phyloP scores from a whole-genome alignment of 352 stramenopile species.

The Phytophthora fragariaefolia region DNA sequence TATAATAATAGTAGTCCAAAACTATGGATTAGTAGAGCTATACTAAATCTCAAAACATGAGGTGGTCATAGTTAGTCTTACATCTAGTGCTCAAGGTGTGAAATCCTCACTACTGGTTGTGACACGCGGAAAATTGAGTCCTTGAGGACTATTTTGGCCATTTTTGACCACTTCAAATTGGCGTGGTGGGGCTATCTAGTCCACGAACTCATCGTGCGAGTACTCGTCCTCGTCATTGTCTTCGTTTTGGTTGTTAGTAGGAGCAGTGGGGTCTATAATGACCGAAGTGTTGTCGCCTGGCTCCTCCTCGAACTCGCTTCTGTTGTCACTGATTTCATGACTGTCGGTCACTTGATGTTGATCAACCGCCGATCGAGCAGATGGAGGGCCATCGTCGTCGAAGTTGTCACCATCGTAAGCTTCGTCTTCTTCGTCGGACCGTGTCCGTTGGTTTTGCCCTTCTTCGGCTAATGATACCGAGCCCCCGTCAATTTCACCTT shows the following conservation, averaged over 20 bases:
- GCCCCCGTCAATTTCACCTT: too few species aligned
- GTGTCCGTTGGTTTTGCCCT: not conserved
- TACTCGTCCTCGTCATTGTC: slow-evolving; percentile 29
- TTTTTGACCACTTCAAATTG: slow-evolving; percentile 31
- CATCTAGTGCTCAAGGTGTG: too few species aligned
- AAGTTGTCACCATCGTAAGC: slow-evolving; percentile 43
- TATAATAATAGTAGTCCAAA: too few species aligned
- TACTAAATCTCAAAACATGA: too few species aligned
- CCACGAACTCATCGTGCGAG: slow-evolving; percentile 47
- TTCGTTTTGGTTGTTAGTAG: slow-evolving; percentile 18
- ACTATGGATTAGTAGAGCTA: too few species aligned
- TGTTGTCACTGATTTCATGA: slow-evolving; percentile 33
- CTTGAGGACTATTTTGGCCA: slow-evolving; percentile 11
- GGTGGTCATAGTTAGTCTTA: too few species aligned
- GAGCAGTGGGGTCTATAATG: not conserved
- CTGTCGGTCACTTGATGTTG: slow-evolving; percentile 7
- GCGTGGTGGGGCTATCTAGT: slow-evolving; percentile 47
- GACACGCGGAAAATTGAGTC: too few species aligned
- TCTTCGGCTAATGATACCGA: not conserved
- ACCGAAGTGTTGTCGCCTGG: slow-evolving; percentile 13
- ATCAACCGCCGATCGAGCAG: not conserved
- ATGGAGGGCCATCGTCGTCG: slow-evolving; percentile 42
- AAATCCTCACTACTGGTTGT: too few species aligned
- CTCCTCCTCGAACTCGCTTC: slow-evolving; percentile 52
- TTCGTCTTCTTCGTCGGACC: slow-evolving; percentile 24